Evolutionary conservation across 2,329 filamentous ascomycete species (phyloP).

Genomic region (Venturia pyrina): DNA sequence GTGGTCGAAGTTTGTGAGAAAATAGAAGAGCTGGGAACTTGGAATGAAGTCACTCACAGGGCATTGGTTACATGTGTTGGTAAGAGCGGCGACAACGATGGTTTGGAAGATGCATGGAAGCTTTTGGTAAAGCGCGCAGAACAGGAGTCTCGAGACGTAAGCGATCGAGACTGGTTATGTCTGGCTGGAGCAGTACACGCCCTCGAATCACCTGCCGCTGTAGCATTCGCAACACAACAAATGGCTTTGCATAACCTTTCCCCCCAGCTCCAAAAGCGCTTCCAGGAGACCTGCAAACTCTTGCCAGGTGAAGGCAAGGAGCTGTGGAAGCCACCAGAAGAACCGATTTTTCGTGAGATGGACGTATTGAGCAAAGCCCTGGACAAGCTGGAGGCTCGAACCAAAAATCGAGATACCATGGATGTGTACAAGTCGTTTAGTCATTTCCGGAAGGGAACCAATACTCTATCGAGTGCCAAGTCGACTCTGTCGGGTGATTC

Average conservation of each 20-base stretch:
- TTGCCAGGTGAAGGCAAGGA: background rate
- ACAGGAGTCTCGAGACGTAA: slow-evolving; percentile 17
- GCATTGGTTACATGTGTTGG: slow-evolving; percentile 19
- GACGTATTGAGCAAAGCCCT: background rate
- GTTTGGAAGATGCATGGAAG: slow-evolving; percentile 24
- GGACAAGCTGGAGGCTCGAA: background rate
- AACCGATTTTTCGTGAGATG: background rate
- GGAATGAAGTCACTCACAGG: background rate
- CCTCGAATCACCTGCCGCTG: slow-evolving; percentile 14
- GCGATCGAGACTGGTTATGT: slow-evolving; percentile 23
- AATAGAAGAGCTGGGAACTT: background rate
- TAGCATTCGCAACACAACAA: slow-evolving; percentile 21
- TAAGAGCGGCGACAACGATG: slow-evolving; percentile 17
- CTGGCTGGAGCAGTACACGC: slow-evolving; percentile 24
- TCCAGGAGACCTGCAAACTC: background rate
- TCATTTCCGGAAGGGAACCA: background rate
- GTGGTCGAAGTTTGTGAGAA: background rate
- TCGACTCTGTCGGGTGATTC: background rate
- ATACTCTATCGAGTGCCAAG: background rate
- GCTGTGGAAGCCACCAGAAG: background rate
- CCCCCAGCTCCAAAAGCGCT: background rate
- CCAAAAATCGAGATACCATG: background rate
- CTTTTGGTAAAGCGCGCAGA: slow-evolving; percentile 19
- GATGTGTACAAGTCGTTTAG: background rate
- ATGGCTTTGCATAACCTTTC: slow-evolving; percentile 9